Evolutionary conservation across 306 rosid species (phyloP), one percentile per base, ranked within the genome.

Genomic region (Dicorynia guianensis): DNA sequence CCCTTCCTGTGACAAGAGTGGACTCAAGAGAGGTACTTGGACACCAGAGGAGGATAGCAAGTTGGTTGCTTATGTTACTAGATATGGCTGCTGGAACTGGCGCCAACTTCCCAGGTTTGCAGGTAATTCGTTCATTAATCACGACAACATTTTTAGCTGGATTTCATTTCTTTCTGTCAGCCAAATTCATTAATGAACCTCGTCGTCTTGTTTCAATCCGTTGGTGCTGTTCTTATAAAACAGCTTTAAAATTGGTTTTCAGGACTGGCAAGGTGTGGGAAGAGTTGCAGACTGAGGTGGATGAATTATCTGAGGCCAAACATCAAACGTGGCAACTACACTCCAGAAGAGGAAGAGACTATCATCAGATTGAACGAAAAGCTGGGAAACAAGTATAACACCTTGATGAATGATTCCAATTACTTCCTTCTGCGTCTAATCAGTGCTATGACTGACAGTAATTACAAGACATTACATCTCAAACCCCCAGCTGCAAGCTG

Each of bases 41-140:
- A 86, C 93, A 11, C 76, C 82, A 0, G 96, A 90, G 74, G 96
- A 90, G 79, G 96, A 90, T 20, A 79, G 69, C 18, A 86, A 80
- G 82, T 84, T 90, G 40, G 71, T 67, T 39, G 93, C 88, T 58
- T 90, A 90, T 85, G 81, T 90, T 34, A 80, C 91, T 10, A 76
- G 82, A 55, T 88, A 90, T 62, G 96, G 96, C 59, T 66, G 75
- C 69, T 90, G 96, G 96, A 90, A 90, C 72, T 90, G 96, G 96
- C 91, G 96, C 15, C 86, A 82, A 56, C 90, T 86, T 25, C 96
- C 96, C 74, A 86, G 68, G 76, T 90, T 82, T 81, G 93, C 93
- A 63, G 93, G 93, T 88, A 77, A 47, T 56, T 35, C 0, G 44
- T 15, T n/a, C 4, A 53, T 11, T 10, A 17, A 11, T 11, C 71